phyloP scores from a whole-genome alignment of 2,329 filamentous ascomycete species.

The Sporothrix variecibatus region DNA sequence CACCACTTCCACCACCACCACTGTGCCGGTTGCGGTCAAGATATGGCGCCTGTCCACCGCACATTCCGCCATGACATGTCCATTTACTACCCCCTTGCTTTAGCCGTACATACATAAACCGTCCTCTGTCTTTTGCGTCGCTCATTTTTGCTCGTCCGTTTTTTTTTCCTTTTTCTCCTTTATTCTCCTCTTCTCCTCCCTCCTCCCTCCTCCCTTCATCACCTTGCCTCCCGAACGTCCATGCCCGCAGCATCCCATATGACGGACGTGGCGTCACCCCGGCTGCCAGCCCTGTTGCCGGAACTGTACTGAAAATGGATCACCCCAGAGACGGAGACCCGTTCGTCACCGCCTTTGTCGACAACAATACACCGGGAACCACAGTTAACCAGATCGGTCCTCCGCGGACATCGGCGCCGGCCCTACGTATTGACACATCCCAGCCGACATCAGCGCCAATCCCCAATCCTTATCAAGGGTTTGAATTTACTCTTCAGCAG shows the following conservation, averaged over 20 bases:
- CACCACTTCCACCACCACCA: not conserved
- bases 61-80: not conserved
- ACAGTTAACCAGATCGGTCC: not conserved
- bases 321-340: not conserved
- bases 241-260: conserved; percentile 15
- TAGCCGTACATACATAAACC: not conserved
- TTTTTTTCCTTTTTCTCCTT: not conserved
- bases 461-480: not conserved
- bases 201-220: not conserved
- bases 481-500: not conserved
- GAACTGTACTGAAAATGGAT: conserved; percentile 21
- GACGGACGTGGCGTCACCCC: conserved; percentile 18
- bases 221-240: not conserved
- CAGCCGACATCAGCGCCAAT: not conserved
- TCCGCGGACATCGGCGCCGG: not conserved
- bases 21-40: not conserved
- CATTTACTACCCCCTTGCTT: not conserved
- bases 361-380: not conserved
- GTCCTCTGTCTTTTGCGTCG: not conserved
- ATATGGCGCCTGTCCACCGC: not conserved
- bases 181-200: not conserved
- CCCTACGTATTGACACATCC: not conserved
- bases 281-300: conserved; percentile 24
- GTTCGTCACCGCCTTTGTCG: not conserved
- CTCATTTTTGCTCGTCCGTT: no score